Evolutionary conservation across 352 stramenopile species (phyloP), one percentile per base, ranked within the genome.

Genomic region (Globisporangium spinosum): DNA sequence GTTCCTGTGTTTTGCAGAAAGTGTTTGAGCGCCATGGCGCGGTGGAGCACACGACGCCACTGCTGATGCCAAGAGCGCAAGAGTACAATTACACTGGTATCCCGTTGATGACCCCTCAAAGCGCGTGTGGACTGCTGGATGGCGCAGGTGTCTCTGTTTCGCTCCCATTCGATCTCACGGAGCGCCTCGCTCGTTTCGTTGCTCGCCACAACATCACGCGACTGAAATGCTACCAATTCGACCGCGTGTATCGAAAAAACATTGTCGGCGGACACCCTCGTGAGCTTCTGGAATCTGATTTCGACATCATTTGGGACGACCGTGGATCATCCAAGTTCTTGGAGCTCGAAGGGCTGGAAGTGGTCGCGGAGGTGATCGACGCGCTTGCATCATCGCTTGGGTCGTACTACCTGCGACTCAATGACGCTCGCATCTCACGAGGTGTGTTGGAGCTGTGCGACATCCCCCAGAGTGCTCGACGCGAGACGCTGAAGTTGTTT

Each of bases 261-360:
- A 65, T 91, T 12, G 84, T 77, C 23, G 82, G 83, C 17, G 80
- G 85, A n/a, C 88, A 96, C 64, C 88, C 88, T 22, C 83, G 85
- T 20, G 88, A 95, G 63, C 85, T 94, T 23, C 79, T 89, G 47
- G 87, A 95, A 58, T 85, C 83, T 1, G 87, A 94, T 63, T 94
- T 96, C 53, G 88, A 94, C 45, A 82, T 95, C 25, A 87, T 96
- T 56, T 96, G 87, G 87, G 83, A 96, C 58, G 82, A 94, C 59
- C 76, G 76, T 22, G 71, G 71, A 0, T 77, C 74, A 4, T 90
- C 85, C 54, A 80, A 83, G 35, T 89, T 89, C 47, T 71, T 96
- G 59, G 86, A 95, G 38, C 69, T 95, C 6, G 89, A 96, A 65
- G 85, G 78, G 0, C 61, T 95, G 10, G 74, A 93, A 73, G 83